Evolutionary conservation across 176 grass and related monocot genomes (phyloP).

Genomic region (Panicum miliaceum): DNA sequence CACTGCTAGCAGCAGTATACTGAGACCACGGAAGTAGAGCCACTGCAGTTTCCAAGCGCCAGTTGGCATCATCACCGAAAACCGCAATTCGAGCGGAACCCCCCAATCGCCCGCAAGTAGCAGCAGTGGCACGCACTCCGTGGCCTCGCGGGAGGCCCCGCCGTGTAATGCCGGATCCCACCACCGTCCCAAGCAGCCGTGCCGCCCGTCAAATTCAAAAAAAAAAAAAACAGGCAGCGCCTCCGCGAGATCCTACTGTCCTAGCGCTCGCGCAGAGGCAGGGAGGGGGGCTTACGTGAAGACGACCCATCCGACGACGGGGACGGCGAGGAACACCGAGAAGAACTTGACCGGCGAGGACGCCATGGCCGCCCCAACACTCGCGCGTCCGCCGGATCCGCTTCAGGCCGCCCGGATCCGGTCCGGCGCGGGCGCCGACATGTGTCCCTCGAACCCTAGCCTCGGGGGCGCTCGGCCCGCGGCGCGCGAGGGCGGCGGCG

Average conservation of each 20-base stretch:
- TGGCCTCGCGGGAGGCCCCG: background rate
- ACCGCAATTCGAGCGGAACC: background rate
- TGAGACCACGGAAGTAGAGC: background rate
- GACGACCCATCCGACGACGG: slow-evolving; percentile 86
- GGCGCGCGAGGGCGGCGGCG: background rate
- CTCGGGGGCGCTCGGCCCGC: background rate
- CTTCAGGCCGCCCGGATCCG: slow-evolving; percentile 59
- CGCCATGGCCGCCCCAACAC: slow-evolving; percentile 58
- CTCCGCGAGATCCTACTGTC: slow-evolving; percentile 16
- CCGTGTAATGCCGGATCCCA: slow-evolving; percentile 1
- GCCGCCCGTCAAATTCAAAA: background rate
- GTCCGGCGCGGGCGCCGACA: slow-evolving; percentile 19
- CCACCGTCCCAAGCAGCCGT: background rate
- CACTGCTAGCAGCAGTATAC: background rate
- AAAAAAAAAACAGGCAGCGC: background rate
- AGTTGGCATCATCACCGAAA: background rate
- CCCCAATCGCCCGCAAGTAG: background rate
- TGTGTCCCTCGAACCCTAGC: slow-evolving; percentile 49
- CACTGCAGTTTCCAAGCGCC: background rate
- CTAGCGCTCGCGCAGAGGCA: background rate
- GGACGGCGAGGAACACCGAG: slow-evolving; percentile 80
- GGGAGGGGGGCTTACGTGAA: slow-evolving; percentile 68
- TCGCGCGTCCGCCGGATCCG: slow-evolving; percentile 30
- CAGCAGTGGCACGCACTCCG: background rate
- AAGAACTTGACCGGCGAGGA: slow-evolving; percentile 99